phyloP scores from a whole-genome alignment of 495 filamentous ascomycete species.

The Pseudoneurospora amorphoporcata region DNA sequence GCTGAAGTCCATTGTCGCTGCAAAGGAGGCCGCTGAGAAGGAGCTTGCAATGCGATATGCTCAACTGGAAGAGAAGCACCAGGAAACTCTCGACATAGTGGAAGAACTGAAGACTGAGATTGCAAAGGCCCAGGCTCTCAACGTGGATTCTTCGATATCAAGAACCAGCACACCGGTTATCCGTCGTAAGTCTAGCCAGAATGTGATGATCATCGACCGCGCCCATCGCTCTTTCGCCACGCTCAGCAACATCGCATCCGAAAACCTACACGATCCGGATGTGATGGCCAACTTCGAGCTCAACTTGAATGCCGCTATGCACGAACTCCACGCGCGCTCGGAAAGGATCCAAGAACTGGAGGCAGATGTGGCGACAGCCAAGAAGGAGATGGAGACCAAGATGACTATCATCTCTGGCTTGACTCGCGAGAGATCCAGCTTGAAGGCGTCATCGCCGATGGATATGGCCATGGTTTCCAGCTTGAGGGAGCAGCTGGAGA shows the following conservation, averaged over 20 bases:
- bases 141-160: conserved; percentile 50
- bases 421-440: conserved; percentile 79
- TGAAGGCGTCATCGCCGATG: conserved; percentile 69
- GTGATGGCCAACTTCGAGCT: conserved; percentile 86
- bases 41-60: conserved; percentile 68
- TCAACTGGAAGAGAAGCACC: conserved; percentile 70
- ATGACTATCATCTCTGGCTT: conserved; percentile 88
- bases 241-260: conserved; percentile 73
- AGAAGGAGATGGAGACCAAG: conserved; percentile 94
- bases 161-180: conserved; percentile 58
- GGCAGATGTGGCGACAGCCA: conserved; percentile 68
- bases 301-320: conserved; percentile 85
- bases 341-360: conserved; percentile 86
- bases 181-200: conserved; percentile 89
- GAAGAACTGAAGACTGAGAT: conserved; percentile 83
- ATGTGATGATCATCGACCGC: conserved; percentile 77
- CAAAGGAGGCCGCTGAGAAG: conserved; percentile 65
- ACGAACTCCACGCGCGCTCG: conserved; percentile 76
- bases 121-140: conserved; percentile 56
- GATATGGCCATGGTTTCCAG: conserved; percentile 87
- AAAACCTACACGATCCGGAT: conserved; percentile 74
- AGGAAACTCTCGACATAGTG: conserved; percentile 70
- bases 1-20: conserved; percentile 56
- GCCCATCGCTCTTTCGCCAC: conserved; percentile 87
- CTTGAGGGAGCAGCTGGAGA: conserved; percentile 76